Evolutionary conservation across 2,329 filamentous ascomycete genomes (phyloP), one percentile per base, ranked within the genome.

Genomic region (Botrytis hyacinthi): DNA sequence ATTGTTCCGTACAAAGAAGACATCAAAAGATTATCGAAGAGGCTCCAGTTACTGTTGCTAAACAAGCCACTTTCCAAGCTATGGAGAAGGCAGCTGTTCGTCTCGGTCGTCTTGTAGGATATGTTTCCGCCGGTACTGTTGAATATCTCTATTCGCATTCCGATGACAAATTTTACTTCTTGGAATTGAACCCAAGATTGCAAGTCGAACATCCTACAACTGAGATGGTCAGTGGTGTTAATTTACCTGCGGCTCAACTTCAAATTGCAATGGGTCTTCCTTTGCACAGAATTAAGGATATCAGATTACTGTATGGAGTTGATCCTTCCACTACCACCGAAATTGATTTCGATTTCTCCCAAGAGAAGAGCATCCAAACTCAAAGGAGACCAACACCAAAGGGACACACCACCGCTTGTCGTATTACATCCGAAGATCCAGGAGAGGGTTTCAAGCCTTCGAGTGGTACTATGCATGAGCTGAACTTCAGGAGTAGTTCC

Each of bases 1-100:
- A 99, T 86, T 99, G 96, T 83, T 99, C 96, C 78, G 96, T 99
- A 22, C 96, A 99, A 86, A 91, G 96, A 84, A 91, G 96, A 83
- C 97, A 99, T 85, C 97, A 99, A 84, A 99, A 99, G 88, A 99
- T 99, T 83, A 99, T 99, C 77, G 96, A 99, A 84, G 96, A 99
- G 84, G 96, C 96, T 8, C 96, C 96, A 54, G 97, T 98, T 78
- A 99, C 96, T 54, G 97, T 99, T 78, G 97, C 96, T 71, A 96
- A 94, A 83, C 86, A 90, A 67, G 86, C 89, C 76, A 98, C 95
- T 69, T 99, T 99, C 90, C 92, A 92, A 82, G 91, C 92, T 73
- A 99, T 99, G 96, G 97, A 98, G 85, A 92, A 95, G 79, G 95
- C 96, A 61, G 96, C 96, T 66, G 96, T 99, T 65, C 93, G 96